A percentile compares a stretch with the other conserved stretches of the same genome.
Conservation (phyloP, 768 basidiomycete species). For the Kwoniella dejecticola region DNA sequence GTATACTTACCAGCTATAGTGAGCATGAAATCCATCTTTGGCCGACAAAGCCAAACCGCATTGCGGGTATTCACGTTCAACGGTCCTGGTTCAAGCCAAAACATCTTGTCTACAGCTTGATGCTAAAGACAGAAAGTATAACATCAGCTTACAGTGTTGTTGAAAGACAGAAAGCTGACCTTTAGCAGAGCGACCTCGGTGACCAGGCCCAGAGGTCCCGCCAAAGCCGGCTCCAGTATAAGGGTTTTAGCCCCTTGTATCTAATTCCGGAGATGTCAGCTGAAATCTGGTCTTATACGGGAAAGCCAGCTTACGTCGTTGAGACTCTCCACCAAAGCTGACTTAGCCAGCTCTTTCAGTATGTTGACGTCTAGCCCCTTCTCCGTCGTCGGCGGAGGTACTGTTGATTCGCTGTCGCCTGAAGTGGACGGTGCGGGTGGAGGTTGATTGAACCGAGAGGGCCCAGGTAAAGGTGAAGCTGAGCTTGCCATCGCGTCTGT, state of each 20-base stretch:
- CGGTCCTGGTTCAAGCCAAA: conserved; percentile 93
- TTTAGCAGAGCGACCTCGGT: conserved; percentile 91
- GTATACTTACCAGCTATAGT: conserved; percentile 87
- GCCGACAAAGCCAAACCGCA: conserved; percentile 89
- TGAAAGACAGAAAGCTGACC: conserved; percentile 59
- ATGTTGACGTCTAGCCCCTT: conserved; percentile 43
- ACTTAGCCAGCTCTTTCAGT: conserved; percentile 76
- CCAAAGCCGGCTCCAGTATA: conserved; percentile 82
- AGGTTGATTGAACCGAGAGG: conserved; percentile 20
- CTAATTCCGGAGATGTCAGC: conserved; percentile 22
- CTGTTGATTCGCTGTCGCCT: conserved; percentile 48
- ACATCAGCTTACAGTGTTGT: not conserved
- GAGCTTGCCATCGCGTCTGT: conserved; percentile 13
- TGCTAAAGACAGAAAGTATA: conserved; percentile 62
- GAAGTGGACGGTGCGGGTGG: conserved; percentile 50
- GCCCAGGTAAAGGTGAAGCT: conserved; percentile 11
- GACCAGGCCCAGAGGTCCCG: conserved; percentile 90
- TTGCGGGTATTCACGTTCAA: conserved; percentile 80
- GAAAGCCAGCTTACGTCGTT: conserved; percentile 58
- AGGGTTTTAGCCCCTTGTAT: conserved; percentile 83
- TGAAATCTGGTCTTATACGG: not conserved
- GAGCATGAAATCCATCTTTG: conserved; percentile 78
- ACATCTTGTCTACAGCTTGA: conserved; percentile 99
- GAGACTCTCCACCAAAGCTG: conserved; percentile 77
- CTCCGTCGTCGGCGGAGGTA: conserved; percentile 27